Evolutionary conservation across 345 rosid species (phyloP).

Genomic region (Cardiospermum halicacabum): DNA sequence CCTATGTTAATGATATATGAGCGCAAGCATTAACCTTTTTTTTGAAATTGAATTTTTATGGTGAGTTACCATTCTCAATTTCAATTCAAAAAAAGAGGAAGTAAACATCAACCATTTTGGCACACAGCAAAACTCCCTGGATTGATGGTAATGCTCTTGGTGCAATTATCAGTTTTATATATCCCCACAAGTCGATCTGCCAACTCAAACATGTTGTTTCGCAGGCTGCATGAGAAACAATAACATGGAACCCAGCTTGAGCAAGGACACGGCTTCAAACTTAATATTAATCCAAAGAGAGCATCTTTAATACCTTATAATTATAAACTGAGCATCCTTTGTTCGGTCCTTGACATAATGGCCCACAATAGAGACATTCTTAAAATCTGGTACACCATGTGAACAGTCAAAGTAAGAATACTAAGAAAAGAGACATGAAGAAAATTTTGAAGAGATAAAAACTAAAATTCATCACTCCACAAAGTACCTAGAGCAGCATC

Average conservation of each 20-base stretch:
- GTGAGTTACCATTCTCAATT: constrained; percentile 4
- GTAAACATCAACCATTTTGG: constrained; percentile 36
- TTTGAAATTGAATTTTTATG: constrained; percentile 5
- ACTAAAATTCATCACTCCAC: neutral
- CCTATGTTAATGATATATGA: neutral
- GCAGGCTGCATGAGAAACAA: constrained; percentile 50
- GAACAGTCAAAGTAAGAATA: constrained; percentile 9
- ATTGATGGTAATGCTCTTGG: constrained; percentile 91
- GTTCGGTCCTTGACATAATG: constrained; percentile 98
- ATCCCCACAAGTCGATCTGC: constrained; percentile 94
- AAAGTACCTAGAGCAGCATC: constrained; percentile 89
- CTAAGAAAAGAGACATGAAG: neutral
- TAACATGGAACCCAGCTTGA: neutral
- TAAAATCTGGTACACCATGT: constrained; percentile 61
- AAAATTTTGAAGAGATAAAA: neutral
- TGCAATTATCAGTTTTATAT: constrained; percentile 94
- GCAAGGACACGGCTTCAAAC: neutral
- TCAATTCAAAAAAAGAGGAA: neutral
- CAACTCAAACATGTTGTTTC: constrained; percentile 99
- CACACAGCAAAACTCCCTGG: constrained; percentile 81
- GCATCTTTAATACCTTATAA: constrained; percentile 63
- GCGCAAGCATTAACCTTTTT: neutral
- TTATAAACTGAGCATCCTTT: constrained; percentile 90
- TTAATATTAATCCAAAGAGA: neutral
- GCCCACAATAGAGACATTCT: constrained; percentile 96